Evolutionary conservation across 805 yeast genomes (phyloP).

Genomic region (Cyberlindnera maclurae): DNA sequence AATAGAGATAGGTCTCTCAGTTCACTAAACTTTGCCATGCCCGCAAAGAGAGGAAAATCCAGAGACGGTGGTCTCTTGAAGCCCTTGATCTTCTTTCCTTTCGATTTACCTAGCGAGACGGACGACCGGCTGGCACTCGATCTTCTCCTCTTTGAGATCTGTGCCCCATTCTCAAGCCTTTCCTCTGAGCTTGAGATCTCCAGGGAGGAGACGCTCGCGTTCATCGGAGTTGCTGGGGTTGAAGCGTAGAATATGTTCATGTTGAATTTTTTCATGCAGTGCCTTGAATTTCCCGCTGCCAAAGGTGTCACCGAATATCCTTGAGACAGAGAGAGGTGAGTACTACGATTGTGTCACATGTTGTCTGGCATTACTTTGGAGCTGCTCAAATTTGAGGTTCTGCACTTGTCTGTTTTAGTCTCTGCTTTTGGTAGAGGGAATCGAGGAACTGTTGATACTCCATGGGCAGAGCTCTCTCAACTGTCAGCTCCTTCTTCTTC

Average conservation of each 20-base stretch:
- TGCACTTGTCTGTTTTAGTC: too few relatives aligned
- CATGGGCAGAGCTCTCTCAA: background rate
- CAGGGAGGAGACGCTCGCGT: slow-evolving; percentile 1
- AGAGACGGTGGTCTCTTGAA: slow-evolving; percentile 23
- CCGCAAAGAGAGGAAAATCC: background rate
- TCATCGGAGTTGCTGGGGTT: background rate
- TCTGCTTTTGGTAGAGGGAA: slow-evolving; percentile 1
- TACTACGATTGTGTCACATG: too few relatives aligned
- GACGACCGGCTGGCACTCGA: slow-evolving; percentile 17
- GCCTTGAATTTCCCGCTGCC: too few relatives aligned
- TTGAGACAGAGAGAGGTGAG: too few relatives aligned
- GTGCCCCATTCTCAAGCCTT: background rate
- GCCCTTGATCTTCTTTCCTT: slow-evolving; percentile 28
- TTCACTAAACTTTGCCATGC: slow-evolving; percentile 10
- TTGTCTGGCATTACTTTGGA: too few relatives aligned
- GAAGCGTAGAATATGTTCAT: background rate
- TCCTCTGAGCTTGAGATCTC: slow-evolving; percentile 2
- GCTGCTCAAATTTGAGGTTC: too few relatives aligned
- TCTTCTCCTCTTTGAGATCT: slow-evolving; percentile 19
- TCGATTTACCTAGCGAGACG: background rate
- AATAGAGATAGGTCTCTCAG: slow-evolving; percentile 24
- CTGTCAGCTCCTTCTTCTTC: background rate
- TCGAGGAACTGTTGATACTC: slow-evolving; percentile 5
- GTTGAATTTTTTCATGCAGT: too few relatives aligned
- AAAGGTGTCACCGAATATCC: too few relatives aligned